phyloP scores from a whole-genome alignment of 1,139 yeast species.

The Yamadazyma sp. region DNA sequence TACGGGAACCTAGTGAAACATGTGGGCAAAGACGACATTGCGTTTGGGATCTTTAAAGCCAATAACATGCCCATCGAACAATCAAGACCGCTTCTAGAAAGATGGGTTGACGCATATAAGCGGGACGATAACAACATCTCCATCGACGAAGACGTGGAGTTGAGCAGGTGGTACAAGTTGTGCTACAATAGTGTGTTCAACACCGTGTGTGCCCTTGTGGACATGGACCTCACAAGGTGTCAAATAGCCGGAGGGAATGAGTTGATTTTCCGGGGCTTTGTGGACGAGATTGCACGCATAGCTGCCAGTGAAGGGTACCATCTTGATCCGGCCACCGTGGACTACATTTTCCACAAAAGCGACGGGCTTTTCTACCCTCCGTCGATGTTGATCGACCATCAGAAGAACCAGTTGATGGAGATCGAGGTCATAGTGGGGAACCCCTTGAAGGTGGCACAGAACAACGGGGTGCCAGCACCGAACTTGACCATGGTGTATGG shows the following conservation, averaged over 20 bases:
- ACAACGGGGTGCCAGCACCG: conserved; percentile 59
- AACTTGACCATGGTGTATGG: conserved; percentile 55
- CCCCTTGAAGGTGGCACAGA: conserved; percentile 60
- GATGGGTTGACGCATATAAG: conserved; percentile 52
- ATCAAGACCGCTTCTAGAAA: conserved; percentile 27
- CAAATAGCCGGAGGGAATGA: conserved; percentile 52
- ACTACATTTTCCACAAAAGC: conserved; percentile 55
- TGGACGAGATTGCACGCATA: conserved; percentile 60
- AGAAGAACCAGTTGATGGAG: conserved; percentile 71
- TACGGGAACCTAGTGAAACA: conserved; percentile 51
- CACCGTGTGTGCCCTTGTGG: conserved; percentile 55
- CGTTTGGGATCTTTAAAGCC: conserved; percentile 54
- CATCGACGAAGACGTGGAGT: conserved; percentile 50
- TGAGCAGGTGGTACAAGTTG: conserved; percentile 70
- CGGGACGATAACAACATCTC: conserved; percentile 36
- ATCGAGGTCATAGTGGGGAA: conserved; percentile 71
- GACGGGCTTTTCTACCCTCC: conserved; percentile 69
- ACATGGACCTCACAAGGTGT: conserved; percentile 56
- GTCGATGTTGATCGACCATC: conserved; percentile 71
- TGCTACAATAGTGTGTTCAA: conserved; percentile 70
- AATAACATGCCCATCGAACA: conserved; percentile 15
- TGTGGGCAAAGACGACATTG: conserved; percentile 52
- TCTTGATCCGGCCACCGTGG: conserved; percentile 44
- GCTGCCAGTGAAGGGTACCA: conserved; percentile 65
- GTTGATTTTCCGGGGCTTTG: conserved; percentile 57